Base-by-base conservation (phyloP, 805 yeast genomes). In the Candida taoyuanica region DNA sequence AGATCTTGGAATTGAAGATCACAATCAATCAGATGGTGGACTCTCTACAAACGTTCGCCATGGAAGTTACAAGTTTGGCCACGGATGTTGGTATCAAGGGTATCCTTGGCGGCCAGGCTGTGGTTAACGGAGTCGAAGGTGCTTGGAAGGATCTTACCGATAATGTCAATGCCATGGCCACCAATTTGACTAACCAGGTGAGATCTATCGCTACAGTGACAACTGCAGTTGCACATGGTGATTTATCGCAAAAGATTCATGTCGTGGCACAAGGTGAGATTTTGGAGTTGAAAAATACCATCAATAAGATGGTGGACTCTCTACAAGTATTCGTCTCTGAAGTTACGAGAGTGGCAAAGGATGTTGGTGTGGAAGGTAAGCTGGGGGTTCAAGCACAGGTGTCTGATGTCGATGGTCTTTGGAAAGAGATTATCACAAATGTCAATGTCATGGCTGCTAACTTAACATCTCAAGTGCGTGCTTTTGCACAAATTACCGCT, bases 371-470 rank as follows among this genome's bases (percentile, higher is more conserved):
- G 35, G 91, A 86, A 55, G 96, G 96, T 66, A 86, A 85, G 59
- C 73, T 86, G 38, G 96, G 96, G 52, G 93, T 85, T 33, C 94
- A 85, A 57, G 95, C 95, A 7, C 93, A 86, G 57, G 95, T 86
- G 19, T 75, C 79, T 37, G 95, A 86, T 65, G 94, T 86, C 17
- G 94, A 85, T 60, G 96, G 96, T 3, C 64, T 85, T 43, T 86
- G 96, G 96, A 85, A 83, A 55, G 94, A 85, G 52, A 86, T 86
- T 54, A 86, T 94, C 19, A 84, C 93, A 15, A 86, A 86, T 62
- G 96, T 86, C 48, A 86, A 86, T 57, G 85, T 91, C 17, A 86
- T 86, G 96, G 95, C 96, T 36, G 79, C 91, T n/a, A 86, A 86
- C 59, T 73, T 86, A 58, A 86, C 96, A 0, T 81, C 94, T 2